Base-by-base conservation (phyloP, 1,139 yeast genomes). In the Cylindricascospora bacillispora region DNA sequence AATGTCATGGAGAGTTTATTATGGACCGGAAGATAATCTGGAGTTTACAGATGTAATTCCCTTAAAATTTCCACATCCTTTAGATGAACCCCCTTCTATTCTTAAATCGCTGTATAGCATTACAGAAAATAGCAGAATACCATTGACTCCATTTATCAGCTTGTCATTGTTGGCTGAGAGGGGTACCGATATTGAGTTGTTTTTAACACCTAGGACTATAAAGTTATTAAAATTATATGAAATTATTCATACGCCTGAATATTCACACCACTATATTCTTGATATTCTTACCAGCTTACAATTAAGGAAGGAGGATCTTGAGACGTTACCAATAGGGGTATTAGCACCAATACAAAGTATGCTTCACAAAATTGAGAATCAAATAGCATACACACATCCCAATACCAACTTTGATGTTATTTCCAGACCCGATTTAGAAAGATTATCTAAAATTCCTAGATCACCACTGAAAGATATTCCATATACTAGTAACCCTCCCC, bases 281-380 rank as follows among this genome's bases (percentile, higher is more conserved):
- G 72, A 67, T 31, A 55, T 71, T 43, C 66, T 80, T 68, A 65
- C 67, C 15, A 74, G 70, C 27, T 64, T 65, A 36, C 67, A 66
- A 2, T 61, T 81, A 9, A 60, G 67, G 3, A 52, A 59, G 15
- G 52, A 60, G 3, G 74, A 68, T 30, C 52, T 83, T 15, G 82
- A 80, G 28, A 70, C 83, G 0, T 78, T 65, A 41, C 95, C 95
- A 1, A 58, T 73, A 3, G 93, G 93, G 0, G 60, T 83, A 2
- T 56, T 67, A 17, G 56, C 78, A 3, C 85, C 92, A 0, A 55
- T 83, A 29, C 70, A 70, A 37, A 78, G 73, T 37, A 67, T 73
- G 1, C 55, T 78, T 17, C 62, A 67, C 44, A 56, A 53, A 21
- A 69, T 81, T 37, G 83, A 76, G 44, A 69, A 68, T 27, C 57